These are phyloP conservation scores for Trichoderma gracile DNA, from an alignment of 2,329 filamentous ascomycete species.

Conservation along the genomic window DNA sequence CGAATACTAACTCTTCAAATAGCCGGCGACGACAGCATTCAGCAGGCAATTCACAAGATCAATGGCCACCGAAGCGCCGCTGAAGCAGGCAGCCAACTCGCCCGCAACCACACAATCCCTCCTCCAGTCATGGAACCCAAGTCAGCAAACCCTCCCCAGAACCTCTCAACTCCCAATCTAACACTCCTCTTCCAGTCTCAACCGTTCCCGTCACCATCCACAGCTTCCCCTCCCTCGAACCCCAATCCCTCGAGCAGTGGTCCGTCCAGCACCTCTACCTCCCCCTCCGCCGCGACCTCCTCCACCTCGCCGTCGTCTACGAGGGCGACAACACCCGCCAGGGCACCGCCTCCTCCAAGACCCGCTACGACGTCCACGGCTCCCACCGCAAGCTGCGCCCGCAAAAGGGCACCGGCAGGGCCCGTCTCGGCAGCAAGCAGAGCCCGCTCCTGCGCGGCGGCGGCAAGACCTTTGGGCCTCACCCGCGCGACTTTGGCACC, in stretches of 20 bases:
- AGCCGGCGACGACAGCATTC: slow-evolving; percentile 41
- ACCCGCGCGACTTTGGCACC: slow-evolving; percentile 87
- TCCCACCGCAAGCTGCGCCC: slow-evolving; percentile 77
- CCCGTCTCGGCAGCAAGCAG: slow-evolving; percentile 78
- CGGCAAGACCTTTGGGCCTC: slow-evolving; percentile 86
- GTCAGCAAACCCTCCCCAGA: slow-evolving; percentile 37
- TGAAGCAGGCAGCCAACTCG: slow-evolving; percentile 42
- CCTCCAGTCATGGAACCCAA: slow-evolving; percentile 48
- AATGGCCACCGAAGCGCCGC: slow-evolving; percentile 56
- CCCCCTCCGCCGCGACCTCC: slow-evolving; percentile 84
- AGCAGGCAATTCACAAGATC: slow-evolving; percentile 51
- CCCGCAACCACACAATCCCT: slow-evolving; percentile 38
- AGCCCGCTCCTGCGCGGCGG: slow-evolving; percentile 81
- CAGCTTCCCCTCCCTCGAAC: slow-evolving; percentile 86
- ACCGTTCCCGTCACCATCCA: slow-evolving; percentile 84
- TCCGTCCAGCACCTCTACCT: slow-evolving; percentile 80
- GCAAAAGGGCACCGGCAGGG: slow-evolving; percentile 83
- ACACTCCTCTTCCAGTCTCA: slow-evolving; percentile 43
- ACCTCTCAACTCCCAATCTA: not conserved
- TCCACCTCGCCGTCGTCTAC: slow-evolving; percentile 89
- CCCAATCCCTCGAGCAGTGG: slow-evolving; percentile 74
- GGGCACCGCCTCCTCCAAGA: slow-evolving; percentile 83
- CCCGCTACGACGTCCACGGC: slow-evolving; percentile 78
- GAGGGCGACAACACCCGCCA: slow-evolving; percentile 87
- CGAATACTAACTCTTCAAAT: slow-evolving; percentile 11